These are phyloP conservation scores for Thalassiosira livingstoniorum DNA, from an alignment of 352 stramenopile genomes.

Conservation along the genomic window DNA sequence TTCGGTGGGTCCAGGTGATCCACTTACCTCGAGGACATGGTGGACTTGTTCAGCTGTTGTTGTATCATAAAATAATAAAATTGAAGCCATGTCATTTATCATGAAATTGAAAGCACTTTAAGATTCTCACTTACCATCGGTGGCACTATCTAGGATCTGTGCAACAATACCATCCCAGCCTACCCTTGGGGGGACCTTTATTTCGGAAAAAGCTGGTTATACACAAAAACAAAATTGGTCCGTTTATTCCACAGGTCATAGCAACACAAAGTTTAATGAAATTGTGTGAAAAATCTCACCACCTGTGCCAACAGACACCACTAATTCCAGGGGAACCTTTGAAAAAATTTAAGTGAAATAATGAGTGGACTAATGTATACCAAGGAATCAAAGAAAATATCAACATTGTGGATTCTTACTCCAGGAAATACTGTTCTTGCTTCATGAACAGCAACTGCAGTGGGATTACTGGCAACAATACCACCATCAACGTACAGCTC, in stretches of 20 bases:
- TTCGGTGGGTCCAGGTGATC: neutral
- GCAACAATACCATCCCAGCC: conserved; percentile 81
- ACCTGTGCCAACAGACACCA: conserved; percentile 52
- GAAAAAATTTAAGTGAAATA: neutral
- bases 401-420: conserved; percentile 4
- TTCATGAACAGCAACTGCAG: conserved; percentile 84
- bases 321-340: conserved; percentile 45
- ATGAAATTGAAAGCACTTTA: no score
- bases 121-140: conserved; percentile 65
- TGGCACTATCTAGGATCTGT: conserved; percentile 84
- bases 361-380: neutral
- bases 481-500: conserved; percentile 86
- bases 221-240: conserved; percentile 14
- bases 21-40: conserved; percentile 72
- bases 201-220: conserved; percentile 34
- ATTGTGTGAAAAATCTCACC: conserved; percentile 14
- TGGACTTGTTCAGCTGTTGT: conserved; percentile 73
- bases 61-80: conserved; percentile 1
- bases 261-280: conserved; percentile 9
- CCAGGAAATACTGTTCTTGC: conserved; percentile 79
- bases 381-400: neutral
- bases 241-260: neutral
- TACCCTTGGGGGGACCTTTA: conserved; percentile 53
- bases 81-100: conserved; percentile 8
- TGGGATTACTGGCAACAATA: conserved; percentile 85